Evolutionary conservation across 805 yeast species (phyloP).

Genomic region (Nakazawaea ishiwadae): DNA sequence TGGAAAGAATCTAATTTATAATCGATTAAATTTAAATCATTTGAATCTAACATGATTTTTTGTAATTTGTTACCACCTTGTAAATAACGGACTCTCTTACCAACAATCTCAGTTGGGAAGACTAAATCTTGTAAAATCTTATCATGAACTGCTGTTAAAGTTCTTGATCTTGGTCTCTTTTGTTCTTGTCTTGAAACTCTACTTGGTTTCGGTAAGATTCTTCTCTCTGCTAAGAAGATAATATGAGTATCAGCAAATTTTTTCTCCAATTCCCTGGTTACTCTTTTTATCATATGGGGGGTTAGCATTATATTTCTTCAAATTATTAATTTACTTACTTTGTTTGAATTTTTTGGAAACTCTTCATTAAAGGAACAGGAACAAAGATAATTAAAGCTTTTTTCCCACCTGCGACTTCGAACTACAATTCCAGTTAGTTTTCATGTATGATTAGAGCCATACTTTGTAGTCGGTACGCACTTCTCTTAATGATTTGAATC

Average conservation of each 20-base stretch:
- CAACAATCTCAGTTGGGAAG: slow-evolving; percentile 98
- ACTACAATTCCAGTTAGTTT: slow-evolving; percentile 16
- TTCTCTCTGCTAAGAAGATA: slow-evolving; percentile 98
- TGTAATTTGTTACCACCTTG: slow-evolving; percentile 98
- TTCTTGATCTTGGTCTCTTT: slow-evolving; percentile 99
- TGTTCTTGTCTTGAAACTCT: slow-evolving; percentile 90
- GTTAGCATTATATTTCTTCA: too few relatives aligned
- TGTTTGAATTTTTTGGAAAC: slow-evolving; percentile 95
- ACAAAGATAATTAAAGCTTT: slow-evolving; percentile 97
- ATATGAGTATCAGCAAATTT: slow-evolving; percentile 99
- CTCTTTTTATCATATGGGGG: slow-evolving; percentile 44
- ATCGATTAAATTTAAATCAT: slow-evolving; percentile 94
- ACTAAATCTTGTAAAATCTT: slow-evolving; percentile 97
- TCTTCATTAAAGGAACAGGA: slow-evolving; percentile 89
- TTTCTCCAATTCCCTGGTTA: slow-evolving; percentile 99
- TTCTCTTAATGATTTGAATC: slow-evolving; percentile 98
- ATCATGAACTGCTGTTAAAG: slow-evolving; percentile 98
- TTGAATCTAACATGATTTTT: slow-evolving; percentile 95
- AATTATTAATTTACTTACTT: too few relatives aligned
- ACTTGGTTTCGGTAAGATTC: slow-evolving; percentile 98
- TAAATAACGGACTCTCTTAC: slow-evolving; percentile 98
- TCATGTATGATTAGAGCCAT: not conserved
- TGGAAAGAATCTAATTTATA: slow-evolving; percentile 99
- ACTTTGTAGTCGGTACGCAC: not conserved
- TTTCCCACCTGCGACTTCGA: slow-evolving; percentile 97